Base-by-base conservation (phyloP, 2,329 filamentous ascomycete species). In the Gnomoniopsis smithogilvyi region DNA sequence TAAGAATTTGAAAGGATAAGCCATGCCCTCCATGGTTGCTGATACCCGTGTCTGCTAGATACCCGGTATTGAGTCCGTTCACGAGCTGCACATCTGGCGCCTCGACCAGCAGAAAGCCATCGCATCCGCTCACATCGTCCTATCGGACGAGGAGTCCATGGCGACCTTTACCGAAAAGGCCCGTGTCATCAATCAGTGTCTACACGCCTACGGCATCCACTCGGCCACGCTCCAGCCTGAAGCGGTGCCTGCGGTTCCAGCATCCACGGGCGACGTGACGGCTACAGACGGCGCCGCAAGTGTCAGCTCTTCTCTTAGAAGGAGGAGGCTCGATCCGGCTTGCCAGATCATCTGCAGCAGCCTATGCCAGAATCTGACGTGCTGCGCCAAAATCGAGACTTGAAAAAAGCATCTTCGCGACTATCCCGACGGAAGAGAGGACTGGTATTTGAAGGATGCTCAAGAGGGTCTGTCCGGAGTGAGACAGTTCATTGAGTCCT, bases 11-110 rank as follows among this genome's bases (percentile, higher is more conserved):
- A 11, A 22, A n/a, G 7, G 36, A 12, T 6, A 3, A 4, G 22
- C 19, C 3, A 3, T 21, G 8, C 8, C 10, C 41, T 14, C 6
- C 6, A 12, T 17, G 1, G 19, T 8, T 22, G 11, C 51, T 52
- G 24, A 52, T 17, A n/a, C 8, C 17, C 3, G 26, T 14, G n/a
- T 2, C 41, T 21, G 3, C 21, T 61, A 88, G 82, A 85, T 91
- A 38, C 80, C 84, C 0, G 88, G 88, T 0, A 79, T 92, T 19
- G 70, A 83, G 21, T 85, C 85, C 0, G 80, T 92, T 15, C 88
- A 91, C 63, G 87, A 92, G 65, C 76, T 92, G 17, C 88, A 91
- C 64, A 82, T 91, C 62, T 92, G 90, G 89, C 80, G 85, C 2
- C 78, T 92, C 3, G 85, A 89, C 67, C 88, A 93, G 72, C 78